These are phyloP conservation scores for Celoporthe dispersa DNA, from an alignment of 2,329 filamentous ascomycete genomes.

Conservation along the genomic window DNA sequence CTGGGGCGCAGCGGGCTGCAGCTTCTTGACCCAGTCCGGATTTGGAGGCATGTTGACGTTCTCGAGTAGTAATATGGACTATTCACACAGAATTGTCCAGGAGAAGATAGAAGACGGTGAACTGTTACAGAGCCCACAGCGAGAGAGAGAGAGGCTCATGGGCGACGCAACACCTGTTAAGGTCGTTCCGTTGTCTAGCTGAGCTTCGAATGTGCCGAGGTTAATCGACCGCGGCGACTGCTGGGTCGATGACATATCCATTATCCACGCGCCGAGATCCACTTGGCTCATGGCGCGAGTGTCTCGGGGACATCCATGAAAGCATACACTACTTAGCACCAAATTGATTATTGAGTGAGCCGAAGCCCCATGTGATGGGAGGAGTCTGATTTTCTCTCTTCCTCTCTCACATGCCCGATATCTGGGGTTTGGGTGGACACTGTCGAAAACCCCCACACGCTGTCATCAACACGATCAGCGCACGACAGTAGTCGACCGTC, in stretches of 20 bases:
- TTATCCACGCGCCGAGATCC: neutral
- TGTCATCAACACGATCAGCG: neutral
- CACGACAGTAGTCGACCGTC: neutral
- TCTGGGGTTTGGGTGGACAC: conserved; percentile 1
- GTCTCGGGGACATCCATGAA: conserved; percentile 15
- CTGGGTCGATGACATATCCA: conserved; percentile 14
- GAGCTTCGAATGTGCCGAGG: conserved; percentile 3
- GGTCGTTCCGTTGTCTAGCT: no score
- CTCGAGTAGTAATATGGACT: neutral
- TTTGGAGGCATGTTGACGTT: conserved; percentile 25
- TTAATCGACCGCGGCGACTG: conserved; percentile 9
- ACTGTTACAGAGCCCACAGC: neutral
- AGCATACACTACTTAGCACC: neutral
- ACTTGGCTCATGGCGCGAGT: conserved; percentile 2
- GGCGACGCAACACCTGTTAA: neutral
- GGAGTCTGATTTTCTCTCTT: neutral
- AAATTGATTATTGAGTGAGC: neutral
- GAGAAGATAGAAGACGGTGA: neutral
- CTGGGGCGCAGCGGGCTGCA: conserved; percentile 60
- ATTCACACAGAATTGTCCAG: neutral
- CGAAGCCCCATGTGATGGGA: conserved; percentile 3
- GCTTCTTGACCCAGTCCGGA: conserved; percentile 38
- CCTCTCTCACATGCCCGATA: conserved; percentile 6
- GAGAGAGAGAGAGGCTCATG: neutral
- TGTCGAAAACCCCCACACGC: no score